phyloP scores from a whole-genome alignment of 1,284 basidiomycete species.

The Leccinum pachyderme region DNA sequence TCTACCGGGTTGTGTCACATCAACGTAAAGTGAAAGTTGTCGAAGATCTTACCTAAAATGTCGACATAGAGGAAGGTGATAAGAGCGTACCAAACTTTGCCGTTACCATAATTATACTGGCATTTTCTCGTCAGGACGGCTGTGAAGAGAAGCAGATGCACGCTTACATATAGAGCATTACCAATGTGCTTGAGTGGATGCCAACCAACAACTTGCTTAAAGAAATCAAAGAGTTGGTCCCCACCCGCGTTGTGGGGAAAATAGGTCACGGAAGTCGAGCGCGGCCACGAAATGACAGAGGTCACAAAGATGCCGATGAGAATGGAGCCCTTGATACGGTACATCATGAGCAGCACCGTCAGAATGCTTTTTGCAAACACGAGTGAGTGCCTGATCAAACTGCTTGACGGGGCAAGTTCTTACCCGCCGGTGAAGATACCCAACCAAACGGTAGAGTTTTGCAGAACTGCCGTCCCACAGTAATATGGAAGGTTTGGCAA shows the following conservation, averaged over 20 bases:
- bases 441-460: constrained; percentile 82
- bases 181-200: constrained; percentile 61
- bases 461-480: constrained; percentile 69
- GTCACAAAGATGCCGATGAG: constrained; percentile 83
- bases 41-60: constrained; percentile 56
- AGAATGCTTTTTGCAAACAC: constrained; percentile 53
- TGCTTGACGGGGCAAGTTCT: constrained; percentile 17
- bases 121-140: not conserved
- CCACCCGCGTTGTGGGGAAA: constrained; percentile 77
- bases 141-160: not conserved
- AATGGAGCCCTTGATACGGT: constrained; percentile 83
- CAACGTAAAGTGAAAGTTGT: not conserved
- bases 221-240: constrained; percentile 78
- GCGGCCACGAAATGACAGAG: constrained; percentile 88
- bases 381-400: constrained; percentile 13
- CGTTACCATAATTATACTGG: constrained; percentile 61
- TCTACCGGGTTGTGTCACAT: constrained; percentile 27
- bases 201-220: constrained; percentile 85
- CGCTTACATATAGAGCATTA: constrained; percentile 63
- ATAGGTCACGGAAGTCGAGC: constrained; percentile 75
- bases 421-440: constrained; percentile 85
- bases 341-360: constrained; percentile 79
- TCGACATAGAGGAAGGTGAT: constrained; percentile 90
- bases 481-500: constrained; percentile 48
- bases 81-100: constrained; percentile 84